These are phyloP conservation scores for Themeda triandra DNA, from an alignment of 176 grass and related monocot species.

Conservation along the genomic window DNA sequence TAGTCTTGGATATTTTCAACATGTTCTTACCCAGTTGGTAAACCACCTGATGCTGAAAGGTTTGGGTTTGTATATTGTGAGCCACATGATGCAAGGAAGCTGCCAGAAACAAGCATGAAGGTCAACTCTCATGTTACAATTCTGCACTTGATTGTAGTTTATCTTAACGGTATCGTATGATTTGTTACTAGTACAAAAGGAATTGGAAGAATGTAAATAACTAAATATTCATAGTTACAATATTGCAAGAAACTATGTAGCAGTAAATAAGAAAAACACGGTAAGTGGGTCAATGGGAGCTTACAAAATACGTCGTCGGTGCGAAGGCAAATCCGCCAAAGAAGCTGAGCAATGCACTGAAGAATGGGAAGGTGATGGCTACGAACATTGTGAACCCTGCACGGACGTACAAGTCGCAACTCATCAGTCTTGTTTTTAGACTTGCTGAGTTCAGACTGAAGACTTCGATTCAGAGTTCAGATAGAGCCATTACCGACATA, in stretches of 20 bases:
- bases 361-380: conserved; percentile 84
- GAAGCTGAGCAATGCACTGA: conserved; percentile 73
- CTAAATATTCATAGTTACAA: background rate
- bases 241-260: background rate
- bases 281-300: background rate
- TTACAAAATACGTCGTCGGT: conserved; percentile 83
- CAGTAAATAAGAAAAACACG: background rate
- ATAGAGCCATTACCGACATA: conserved; percentile 62
- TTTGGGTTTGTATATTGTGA: conserved; percentile 74
- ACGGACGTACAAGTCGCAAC: background rate
- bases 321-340: conserved; percentile 90
- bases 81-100: conserved; percentile 94
- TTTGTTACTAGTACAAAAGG: too few species aligned
- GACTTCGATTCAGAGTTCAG: background rate
- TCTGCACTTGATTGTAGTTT: background rate
- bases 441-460: background rate
- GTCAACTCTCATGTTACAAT: background rate
- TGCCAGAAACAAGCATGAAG: conserved; percentile 9
- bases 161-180: too few species aligned
- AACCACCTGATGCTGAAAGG: conserved; percentile 75
- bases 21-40: conserved; percentile 69
- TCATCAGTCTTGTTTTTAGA: background rate
- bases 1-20: background rate
- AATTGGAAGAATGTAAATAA: background rate
- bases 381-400: conserved; percentile 94